A percentile compares a stretch with the other conserved stretches of the same genome.
phyloP scores from a whole-genome alignment of 768 basidiomycete genomes.

The Coprinellus micaceus region DNA sequence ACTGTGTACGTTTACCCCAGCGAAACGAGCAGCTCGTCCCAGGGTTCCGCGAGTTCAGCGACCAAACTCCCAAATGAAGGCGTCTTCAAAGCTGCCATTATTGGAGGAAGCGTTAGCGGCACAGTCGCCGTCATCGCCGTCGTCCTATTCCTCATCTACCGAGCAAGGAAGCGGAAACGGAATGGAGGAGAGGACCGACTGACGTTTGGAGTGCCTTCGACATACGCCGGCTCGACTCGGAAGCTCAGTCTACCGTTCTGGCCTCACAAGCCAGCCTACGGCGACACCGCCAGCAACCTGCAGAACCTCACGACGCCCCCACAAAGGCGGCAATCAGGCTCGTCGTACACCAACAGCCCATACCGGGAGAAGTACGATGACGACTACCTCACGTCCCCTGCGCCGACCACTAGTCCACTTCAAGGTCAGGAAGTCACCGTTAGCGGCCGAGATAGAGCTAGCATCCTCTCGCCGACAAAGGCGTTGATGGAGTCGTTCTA shows the following conservation, averaged over 20 bases:
- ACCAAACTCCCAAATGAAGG: background rate
- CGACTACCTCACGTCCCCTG: background rate
- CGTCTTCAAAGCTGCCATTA: constrained; percentile 1
- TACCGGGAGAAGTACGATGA: constrained; percentile 1
- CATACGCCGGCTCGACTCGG: constrained; percentile 2
- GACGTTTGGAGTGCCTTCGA: background rate
- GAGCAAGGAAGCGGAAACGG: background rate
- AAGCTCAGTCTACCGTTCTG: constrained; percentile 2
- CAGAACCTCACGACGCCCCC: background rate
- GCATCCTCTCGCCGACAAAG: background rate
- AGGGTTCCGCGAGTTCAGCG: background rate
- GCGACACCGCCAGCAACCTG: background rate
- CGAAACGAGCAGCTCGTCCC: background rate
- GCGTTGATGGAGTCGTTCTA: constrained; percentile 5
- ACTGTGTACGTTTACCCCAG: background rate
- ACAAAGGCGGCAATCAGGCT: background rate
- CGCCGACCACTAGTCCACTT: background rate
- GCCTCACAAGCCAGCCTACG: background rate
- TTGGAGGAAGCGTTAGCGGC: constrained; percentile 1
- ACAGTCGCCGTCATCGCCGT: background rate
- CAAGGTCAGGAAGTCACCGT: too few species aligned
- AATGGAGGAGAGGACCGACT: background rate
- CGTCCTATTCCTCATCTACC: background rate
- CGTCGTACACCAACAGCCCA: background rate
- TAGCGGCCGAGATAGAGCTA: background rate